Conservation (phyloP, 768 basidiomycete species). For the Trametes cingulata region DNA sequence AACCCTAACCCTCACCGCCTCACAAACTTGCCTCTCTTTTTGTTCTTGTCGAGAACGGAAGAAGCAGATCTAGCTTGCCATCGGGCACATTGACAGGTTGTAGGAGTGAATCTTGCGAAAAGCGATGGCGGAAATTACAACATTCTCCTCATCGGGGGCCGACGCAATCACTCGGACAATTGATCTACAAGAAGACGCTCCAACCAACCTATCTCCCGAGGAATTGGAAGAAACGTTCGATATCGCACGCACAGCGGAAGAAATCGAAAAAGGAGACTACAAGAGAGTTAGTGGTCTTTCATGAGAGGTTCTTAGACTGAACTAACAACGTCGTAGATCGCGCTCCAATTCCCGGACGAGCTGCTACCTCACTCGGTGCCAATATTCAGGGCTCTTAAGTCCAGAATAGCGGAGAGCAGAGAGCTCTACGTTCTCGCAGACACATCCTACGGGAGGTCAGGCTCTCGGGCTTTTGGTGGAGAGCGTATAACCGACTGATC, state of each 20-base stretch:
- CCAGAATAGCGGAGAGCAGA: constrained; percentile 40
- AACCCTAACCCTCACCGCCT: background rate
- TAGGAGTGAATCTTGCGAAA: no score
- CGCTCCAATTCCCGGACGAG: constrained; percentile 96
- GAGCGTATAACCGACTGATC: background rate
- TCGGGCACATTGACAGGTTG: no score
- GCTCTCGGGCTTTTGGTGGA: background rate
- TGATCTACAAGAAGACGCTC: constrained; percentile 40
- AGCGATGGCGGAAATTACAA: constrained; percentile 24
- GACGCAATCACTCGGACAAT: constrained; percentile 63
- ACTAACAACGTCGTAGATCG: constrained; percentile 51
- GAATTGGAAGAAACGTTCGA: constrained; percentile 74
- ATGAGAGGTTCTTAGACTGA: background rate
- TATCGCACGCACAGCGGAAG: constrained; percentile 61
- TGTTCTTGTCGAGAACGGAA: background rate
- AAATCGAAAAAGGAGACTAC: constrained; percentile 63
- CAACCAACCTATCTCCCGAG: constrained; percentile 29
- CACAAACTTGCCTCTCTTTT: background rate
- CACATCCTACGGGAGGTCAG: constrained; percentile 92
- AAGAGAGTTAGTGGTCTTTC: constrained; percentile 55
- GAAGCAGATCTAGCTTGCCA: no score
- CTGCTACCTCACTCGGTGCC: constrained; percentile 84
- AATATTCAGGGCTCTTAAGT: constrained; percentile 70
- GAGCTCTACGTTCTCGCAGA: constrained; percentile 94
- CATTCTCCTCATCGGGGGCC: constrained; percentile 60